Evolutionary conservation across 805 yeast genomes (phyloP).

Genomic region (Ogataea trehalophila): DNA sequence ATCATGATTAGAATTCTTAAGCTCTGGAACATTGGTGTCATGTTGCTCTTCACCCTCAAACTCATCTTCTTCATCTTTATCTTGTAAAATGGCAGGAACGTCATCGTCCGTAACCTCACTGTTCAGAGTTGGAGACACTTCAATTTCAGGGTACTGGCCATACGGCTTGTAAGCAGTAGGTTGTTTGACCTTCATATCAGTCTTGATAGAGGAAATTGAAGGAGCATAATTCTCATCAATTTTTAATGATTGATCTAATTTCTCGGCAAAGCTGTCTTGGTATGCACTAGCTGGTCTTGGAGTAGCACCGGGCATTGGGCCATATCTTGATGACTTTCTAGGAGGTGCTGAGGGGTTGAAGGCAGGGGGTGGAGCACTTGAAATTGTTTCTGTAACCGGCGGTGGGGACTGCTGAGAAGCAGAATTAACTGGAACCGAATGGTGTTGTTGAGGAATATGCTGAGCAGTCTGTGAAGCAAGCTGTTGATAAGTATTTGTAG

Average conservation of each 20-base stretch:
- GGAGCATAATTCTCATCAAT: slow-evolving; percentile 6
- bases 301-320: neutral
- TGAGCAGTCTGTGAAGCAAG: neutral
- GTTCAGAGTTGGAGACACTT: slow-evolving; percentile 7
- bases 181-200: slow-evolving; percentile 10
- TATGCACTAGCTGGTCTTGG: neutral
- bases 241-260: neutral
- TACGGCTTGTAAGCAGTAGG: slow-evolving; percentile 12
- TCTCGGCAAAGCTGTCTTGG: neutral
- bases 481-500: neutral
- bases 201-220: slow-evolving; percentile 12
- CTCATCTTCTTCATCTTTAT: neutral
- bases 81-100: neutral
- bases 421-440: neutral
- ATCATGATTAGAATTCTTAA: neutral
- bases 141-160: slow-evolving; percentile 1
- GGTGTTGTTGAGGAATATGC: neutral
- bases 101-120: slow-evolving; percentile 3
- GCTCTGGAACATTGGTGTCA: neutral
- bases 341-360: slow-evolving; percentile 8
- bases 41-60: neutral
- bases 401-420: neutral
- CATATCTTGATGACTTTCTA: slow-evolving; percentile 6
- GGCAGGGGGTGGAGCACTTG: neutral
- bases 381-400: neutral